Conservation (phyloP, 2,329 filamentous ascomycete genomes). For the Arthrobotrys sphaeroides region DNA sequence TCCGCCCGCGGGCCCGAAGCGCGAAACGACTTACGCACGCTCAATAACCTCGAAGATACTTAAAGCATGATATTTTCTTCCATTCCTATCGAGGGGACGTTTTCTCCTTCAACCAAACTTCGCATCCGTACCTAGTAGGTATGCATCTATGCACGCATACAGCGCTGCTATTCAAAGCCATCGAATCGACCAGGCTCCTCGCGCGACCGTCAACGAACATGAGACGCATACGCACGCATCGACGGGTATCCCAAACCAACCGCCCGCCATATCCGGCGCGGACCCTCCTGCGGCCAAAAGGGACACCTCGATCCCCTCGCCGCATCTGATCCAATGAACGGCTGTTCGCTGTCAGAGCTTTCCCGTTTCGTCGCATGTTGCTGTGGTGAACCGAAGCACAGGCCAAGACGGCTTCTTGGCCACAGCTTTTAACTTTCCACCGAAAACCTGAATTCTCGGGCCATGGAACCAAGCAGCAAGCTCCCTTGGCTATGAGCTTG, state of each 20-base stretch:
- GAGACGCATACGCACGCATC: not conserved
- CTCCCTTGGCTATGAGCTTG: constrained; percentile 21
- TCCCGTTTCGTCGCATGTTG: constrained; percentile 46
- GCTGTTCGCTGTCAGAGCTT: constrained; percentile 30
- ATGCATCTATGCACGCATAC: not conserved
- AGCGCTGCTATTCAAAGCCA: not conserved
- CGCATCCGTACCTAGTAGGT: not conserved
- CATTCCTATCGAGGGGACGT: not conserved
- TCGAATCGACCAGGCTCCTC: not conserved
- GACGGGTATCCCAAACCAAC: not conserved
- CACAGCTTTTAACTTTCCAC: constrained; percentile 7
- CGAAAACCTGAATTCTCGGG: constrained; percentile 13
- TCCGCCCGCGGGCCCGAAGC: not conserved
- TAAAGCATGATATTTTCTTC: not conserved
- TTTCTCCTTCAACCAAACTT: not conserved
- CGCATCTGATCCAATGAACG: constrained; percentile 17
- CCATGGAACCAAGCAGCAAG: constrained; percentile 21
- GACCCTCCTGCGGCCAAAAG: not conserved
- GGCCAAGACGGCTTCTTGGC: constrained; percentile 4
- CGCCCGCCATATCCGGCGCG: not conserved
- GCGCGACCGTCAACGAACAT: not conserved
- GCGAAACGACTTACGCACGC: not conserved
- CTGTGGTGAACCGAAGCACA: constrained; percentile 45
- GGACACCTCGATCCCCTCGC: not conserved
- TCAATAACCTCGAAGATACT: not conserved